phyloP scores from a whole-genome alignment of 345 rosid genomes.

The Syzygium oleosum region DNA sequence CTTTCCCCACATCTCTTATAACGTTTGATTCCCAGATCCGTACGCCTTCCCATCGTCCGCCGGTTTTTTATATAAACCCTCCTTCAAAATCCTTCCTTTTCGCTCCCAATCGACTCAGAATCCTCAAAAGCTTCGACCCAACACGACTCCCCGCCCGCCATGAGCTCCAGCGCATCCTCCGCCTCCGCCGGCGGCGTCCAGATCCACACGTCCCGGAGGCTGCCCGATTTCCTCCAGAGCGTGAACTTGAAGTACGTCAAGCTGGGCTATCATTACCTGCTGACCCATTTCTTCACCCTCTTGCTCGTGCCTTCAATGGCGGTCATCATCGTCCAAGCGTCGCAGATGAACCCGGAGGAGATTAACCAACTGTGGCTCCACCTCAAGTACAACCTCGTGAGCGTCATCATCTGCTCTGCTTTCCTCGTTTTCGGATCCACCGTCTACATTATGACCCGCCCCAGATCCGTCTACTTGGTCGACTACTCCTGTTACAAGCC shows the following conservation, averaged over 20 bases:
- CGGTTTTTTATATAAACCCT: neutral
- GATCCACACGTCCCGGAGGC: slow-evolving; percentile 49
- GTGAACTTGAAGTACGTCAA: slow-evolving; percentile 86
- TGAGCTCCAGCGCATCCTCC: slow-evolving; percentile 20
- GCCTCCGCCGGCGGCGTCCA: slow-evolving; percentile 41
- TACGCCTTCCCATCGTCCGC: neutral
- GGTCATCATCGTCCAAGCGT: slow-evolving; percentile 36
- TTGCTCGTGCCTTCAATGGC: slow-evolving; percentile 70
- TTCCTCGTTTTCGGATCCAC: slow-evolving; percentile 60
- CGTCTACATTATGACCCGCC: slow-evolving; percentile 74
- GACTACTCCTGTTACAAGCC: slow-evolving; percentile 78
- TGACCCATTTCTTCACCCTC: slow-evolving; percentile 59
- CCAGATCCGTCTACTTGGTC: slow-evolving; percentile 68
- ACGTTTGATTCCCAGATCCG: neutral
- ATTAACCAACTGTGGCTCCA: slow-evolving; percentile 73
- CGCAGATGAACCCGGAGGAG: slow-evolving; percentile 55
- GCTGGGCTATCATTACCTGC: slow-evolving; percentile 76
- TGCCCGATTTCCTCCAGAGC: slow-evolving; percentile 84
- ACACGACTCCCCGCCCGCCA: neutral
- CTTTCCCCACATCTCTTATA: neutral
- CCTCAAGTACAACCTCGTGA: slow-evolving; percentile 71
- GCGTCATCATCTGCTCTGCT: slow-evolving; percentile 52
- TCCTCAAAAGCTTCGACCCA: neutral
- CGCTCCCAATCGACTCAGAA: neutral
- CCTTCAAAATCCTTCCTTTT: neutral